Base-by-base conservation (phyloP, 2,329 filamentous ascomycete genomes). In the Calonectria fujianensis region DNA sequence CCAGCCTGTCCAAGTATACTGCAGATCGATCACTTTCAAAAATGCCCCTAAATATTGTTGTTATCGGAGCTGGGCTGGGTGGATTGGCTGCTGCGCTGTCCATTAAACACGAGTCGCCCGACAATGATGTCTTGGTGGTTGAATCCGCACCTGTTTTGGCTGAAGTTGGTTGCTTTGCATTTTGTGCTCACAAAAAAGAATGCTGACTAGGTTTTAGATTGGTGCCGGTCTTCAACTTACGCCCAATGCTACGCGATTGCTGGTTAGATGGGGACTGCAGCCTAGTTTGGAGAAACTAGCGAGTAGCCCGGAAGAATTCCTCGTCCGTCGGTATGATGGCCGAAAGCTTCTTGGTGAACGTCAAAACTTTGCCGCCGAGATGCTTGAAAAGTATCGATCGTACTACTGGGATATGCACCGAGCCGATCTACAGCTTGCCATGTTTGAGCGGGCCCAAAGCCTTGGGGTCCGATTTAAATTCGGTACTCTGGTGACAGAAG, bases 221-320 rank as follows among this genome's bases (percentile, higher is more conserved):
- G 52, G 52, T 18, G 52, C 52, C 29, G 52, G 52, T 20, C 52
- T 57, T n/a, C 52, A 57, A 57, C 52, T 57, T 57, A 57, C 52
- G 52, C 52, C 52, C 16, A 57, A 57, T 57, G 52, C 52, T 3
- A 57, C 52, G 7, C 18, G 52, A 20, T 57, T 57, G 29, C 31
- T 57, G 13, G 6, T 57, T 11, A 7, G 52, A n/a, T 57, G 52
- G 52, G 52, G 52, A 16, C 20, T 57, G 29, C 18, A 57, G 52
- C 29, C 52, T 10, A 35, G 52, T n/a, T 35, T 57, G 29, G 52
- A 32, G 20, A 57, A 35, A 16, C 8, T 57, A 1, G 52, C 52
- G 16, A 57, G 52, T 8, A 57, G 52, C 16, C 52, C 52, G 2
- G 52, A 57, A n/a, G 52, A 57, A 35, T 57, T 57, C 20, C 52